A percentile compares a stretch with the other conserved stretches of the same genome.
Conservation (phyloP, 2,329 filamentous ascomycete genomes). For the Talaromyces marneffei region DNA sequence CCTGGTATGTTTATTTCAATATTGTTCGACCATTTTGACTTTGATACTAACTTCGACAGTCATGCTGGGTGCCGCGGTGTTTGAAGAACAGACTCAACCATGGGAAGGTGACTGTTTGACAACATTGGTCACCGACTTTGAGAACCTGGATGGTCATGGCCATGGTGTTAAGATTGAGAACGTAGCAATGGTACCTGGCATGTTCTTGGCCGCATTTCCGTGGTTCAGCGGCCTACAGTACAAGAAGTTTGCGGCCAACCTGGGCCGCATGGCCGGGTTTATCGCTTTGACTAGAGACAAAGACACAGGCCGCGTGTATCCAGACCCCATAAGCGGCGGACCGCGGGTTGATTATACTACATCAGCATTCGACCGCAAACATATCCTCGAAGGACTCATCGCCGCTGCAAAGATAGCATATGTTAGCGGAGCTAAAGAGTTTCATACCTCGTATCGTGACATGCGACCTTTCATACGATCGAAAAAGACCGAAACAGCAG, state of each 20-base stretch:
- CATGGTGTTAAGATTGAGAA: slow-evolving; percentile 80
- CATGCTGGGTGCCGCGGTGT: slow-evolving; percentile 51
- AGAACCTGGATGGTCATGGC: slow-evolving; percentile 72
- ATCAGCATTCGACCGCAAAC: slow-evolving; percentile 64
- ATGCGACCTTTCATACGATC: slow-evolving; percentile 58
- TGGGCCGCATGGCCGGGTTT: slow-evolving; percentile 64
- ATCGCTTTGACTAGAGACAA: slow-evolving; percentile 71
- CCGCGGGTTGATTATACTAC: slow-evolving; percentile 64
- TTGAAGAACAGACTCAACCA: slow-evolving; percentile 62
- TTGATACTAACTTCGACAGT: slow-evolving; percentile 20
- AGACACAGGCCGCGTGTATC: slow-evolving; percentile 67
- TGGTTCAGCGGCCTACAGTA: slow-evolving; percentile 65
- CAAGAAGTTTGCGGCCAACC: slow-evolving; percentile 64
- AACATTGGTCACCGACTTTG: slow-evolving; percentile 66
- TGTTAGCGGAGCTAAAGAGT: slow-evolving; percentile 72
- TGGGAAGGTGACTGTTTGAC: slow-evolving; percentile 79
- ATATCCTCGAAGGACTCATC: slow-evolving; percentile 66
- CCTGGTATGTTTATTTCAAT: slow-evolving; percentile 51
- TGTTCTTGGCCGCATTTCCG: slow-evolving; percentile 56
- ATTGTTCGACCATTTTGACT: neutral
- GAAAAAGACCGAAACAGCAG: slow-evolving; percentile 11
- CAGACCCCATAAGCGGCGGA: slow-evolving; percentile 61
- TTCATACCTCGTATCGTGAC: slow-evolving; percentile 60
- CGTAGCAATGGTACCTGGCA: slow-evolving; percentile 66
- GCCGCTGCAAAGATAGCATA: slow-evolving; percentile 72